Evolutionary conservation across 768 basidiomycete species (phyloP).

Genomic region (Sistotremastrum niveocremeum): DNA sequence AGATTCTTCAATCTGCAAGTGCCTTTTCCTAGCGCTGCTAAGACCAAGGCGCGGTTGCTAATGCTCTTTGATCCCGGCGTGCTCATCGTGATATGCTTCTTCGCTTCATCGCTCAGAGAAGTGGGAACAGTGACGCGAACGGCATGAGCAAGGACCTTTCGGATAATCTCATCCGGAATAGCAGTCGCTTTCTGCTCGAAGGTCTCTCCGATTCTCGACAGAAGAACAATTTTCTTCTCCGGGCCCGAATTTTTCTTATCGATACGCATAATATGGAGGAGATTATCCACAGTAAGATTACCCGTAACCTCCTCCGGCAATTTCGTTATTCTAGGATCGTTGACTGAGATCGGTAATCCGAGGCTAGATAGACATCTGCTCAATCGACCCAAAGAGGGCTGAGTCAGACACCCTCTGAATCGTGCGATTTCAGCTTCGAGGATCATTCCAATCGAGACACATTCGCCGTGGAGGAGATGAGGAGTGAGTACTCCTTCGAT

Average conservation of each 20-base stretch:
- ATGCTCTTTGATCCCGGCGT: conserved; percentile 96
- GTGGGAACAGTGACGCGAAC: conserved; percentile 55
- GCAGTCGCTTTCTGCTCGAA: conserved; percentile 85
- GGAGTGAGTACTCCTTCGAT: conserved; percentile 95
- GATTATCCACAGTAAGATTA: conserved; percentile 59
- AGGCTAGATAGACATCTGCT: conserved; percentile 80
- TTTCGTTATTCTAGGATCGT: conserved; percentile 63
- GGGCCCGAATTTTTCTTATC: conserved; percentile 96
- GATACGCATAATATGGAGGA: conserved; percentile 88
- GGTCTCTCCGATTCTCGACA: conserved; percentile 83
- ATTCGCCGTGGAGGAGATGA: conserved; percentile 90
- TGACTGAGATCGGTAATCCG: conserved; percentile 73
- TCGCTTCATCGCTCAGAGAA: conserved; percentile 37
- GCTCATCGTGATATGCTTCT: conserved; percentile 48
- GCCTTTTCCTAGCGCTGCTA: conserved; percentile 84
- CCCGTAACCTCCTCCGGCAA: conserved; percentile 45
- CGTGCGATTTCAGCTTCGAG: conserved; percentile 91
- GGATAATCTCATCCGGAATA: conserved; percentile 70
- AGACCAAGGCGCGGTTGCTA: conserved; percentile 85
- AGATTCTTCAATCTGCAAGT: conserved; percentile 82
- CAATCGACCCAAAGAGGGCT: conserved; percentile 86
- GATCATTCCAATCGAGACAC: conserved; percentile 91
- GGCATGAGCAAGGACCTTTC: conserved; percentile 69
- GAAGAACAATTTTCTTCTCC: conserved; percentile 87
- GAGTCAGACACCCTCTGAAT: conserved; percentile 73